Conservation (phyloP, 2,329 filamentous ascomycete species). For the Sordariomycetes sp. region DNA sequence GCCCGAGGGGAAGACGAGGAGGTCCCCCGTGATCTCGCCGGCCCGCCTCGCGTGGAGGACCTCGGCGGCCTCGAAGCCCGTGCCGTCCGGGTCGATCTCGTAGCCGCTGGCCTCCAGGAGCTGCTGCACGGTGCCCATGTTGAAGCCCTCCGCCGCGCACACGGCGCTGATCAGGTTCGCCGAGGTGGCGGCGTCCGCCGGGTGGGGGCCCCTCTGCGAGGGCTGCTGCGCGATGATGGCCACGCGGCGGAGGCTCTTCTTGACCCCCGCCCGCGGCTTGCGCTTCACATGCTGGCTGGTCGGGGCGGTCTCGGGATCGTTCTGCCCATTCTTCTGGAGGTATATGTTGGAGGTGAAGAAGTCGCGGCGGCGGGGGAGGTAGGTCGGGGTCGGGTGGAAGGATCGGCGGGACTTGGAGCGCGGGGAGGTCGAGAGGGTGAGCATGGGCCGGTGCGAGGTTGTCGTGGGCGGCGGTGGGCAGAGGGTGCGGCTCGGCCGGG, state of each 20-base stretch:
- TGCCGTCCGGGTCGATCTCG: conserved; percentile 49
- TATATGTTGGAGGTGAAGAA: conserved; percentile 59
- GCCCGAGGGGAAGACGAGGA: conserved; percentile 93
- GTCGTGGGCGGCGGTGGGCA: not conserved
- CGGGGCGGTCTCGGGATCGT: conserved; percentile 17
- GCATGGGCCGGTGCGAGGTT: not conserved
- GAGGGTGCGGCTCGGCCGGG: not conserved
- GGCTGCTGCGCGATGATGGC: conserved; percentile 70
- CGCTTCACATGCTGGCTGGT: conserved; percentile 24
- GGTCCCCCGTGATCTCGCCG: conserved; percentile 63
- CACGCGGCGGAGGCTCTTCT: conserved; percentile 72
- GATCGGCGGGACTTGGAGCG: conserved; percentile 12
- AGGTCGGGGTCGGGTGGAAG: conserved; percentile 35
- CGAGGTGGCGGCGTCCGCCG: conserved; percentile 23
- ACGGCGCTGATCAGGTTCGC: conserved; percentile 40
- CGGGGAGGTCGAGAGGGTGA: conserved; percentile 2
- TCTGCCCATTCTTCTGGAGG: conserved; percentile 15
- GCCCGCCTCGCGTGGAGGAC: conserved; percentile 52
- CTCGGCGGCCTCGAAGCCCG: conserved; percentile 49
- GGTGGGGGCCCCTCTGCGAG: conserved; percentile 7
- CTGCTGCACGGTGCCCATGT: conserved; percentile 49
- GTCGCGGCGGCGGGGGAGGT: conserved; percentile 42
- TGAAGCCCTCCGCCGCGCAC: conserved; percentile 52
- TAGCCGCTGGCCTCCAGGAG: conserved; percentile 50
- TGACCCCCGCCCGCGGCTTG: conserved; percentile 37